Conservation (phyloP, 2,329 filamentous ascomycete genomes). For the Stagonosporopsis vannaccii region DNA sequence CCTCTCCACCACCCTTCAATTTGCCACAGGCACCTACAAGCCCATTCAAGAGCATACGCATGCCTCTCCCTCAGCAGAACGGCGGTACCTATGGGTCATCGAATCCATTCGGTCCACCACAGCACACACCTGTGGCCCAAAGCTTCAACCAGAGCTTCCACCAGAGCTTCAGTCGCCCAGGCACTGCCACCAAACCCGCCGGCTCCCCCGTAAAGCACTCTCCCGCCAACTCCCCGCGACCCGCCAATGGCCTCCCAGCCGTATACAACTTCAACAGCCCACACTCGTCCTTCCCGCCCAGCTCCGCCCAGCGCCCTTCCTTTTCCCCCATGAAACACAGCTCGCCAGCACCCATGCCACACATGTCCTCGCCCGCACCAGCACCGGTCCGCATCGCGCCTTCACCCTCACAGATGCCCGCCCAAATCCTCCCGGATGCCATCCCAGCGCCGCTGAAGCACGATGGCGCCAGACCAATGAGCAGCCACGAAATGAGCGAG, state of each 20-base stretch:
- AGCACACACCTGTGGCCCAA: conserved; percentile 19
- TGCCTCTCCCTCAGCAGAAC: conserved; percentile 36
- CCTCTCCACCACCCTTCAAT: conserved; percentile 46
- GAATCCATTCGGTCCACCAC: conserved; percentile 33
- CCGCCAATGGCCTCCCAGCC: conserved; percentile 40
- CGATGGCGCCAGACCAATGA: conserved; percentile 43
- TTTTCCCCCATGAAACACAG: conserved; percentile 51
- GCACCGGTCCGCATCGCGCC: conserved; percentile 38
- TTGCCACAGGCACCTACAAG: conserved; percentile 33
- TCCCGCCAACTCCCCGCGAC: conserved; percentile 45
- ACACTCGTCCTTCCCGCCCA: conserved; percentile 57
- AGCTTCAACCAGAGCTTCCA: conserved; percentile 27
- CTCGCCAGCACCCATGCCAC: conserved; percentile 46
- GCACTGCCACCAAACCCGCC: conserved; percentile 36
- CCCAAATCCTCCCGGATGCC: conserved; percentile 44
- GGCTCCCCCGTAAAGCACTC: conserved; percentile 48
- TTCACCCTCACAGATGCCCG: conserved; percentile 41
- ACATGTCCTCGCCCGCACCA: conserved; percentile 42
- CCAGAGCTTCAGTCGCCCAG: conserved; percentile 43
- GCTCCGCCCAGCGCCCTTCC: conserved; percentile 39
- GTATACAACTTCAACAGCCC: conserved; percentile 50
- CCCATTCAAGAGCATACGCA: conserved; percentile 37
- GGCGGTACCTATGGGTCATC: conserved; percentile 35
- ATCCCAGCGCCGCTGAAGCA: conserved; percentile 58
- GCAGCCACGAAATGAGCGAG: conserved; percentile 44